Conservation (phyloP, 169 alveolate genomes). For the Plasmodium berghei region DNA sequence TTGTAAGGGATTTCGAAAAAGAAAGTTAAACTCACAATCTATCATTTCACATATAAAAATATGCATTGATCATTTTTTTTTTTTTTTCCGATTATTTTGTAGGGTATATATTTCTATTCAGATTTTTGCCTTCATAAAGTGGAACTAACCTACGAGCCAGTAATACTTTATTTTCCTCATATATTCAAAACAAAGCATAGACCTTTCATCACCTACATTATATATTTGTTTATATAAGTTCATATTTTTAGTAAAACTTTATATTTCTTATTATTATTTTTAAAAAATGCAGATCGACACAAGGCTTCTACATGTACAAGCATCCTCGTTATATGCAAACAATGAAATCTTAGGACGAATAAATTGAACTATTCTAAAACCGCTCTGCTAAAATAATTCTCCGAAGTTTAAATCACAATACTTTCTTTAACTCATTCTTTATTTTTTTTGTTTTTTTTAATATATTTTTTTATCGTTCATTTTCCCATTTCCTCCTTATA, state of each 20-base stretch:
- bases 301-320: constrained; percentile 4
- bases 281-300: constrained; percentile 24
- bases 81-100: background rate
- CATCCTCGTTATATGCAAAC: constrained; percentile 12
- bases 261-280: background rate
- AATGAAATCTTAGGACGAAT: constrained; percentile 8
- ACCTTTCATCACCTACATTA: too few species aligned
- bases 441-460: constrained; percentile 8
- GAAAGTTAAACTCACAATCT: background rate
- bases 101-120: constrained; percentile 25
- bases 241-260: too few species aligned
- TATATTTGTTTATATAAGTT: background rate
- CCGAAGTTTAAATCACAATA: background rate
- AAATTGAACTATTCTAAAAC: background rate
- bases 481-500: background rate
- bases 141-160: constrained; percentile 43
- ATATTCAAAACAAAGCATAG: background rate
- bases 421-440: background rate
- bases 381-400: background rate
- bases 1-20: constrained; percentile 8
- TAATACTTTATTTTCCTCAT: background rate
- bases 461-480: background rate
- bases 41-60: background rate
- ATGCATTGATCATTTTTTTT: background rate
- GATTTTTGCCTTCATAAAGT: constrained; percentile 51